These are phyloP conservation scores for Umbelopsis isabellina DNA, from an alignment of 192 early-diverging fungal species.

Conservation along the genomic window DNA sequence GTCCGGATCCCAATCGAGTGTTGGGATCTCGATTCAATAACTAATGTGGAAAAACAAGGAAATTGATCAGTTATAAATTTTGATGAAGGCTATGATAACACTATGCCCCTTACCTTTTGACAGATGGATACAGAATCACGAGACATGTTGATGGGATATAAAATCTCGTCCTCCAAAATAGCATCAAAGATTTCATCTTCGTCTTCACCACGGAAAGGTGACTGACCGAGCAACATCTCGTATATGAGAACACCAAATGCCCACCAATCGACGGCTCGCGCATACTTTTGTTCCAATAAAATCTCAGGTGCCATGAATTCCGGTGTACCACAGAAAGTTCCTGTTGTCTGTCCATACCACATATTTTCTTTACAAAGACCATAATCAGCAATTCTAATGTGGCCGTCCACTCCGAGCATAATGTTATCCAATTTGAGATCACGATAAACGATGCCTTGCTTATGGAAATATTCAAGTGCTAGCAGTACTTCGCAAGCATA, in stretches of 20 bases:
- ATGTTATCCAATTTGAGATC: constrained; percentile 99
- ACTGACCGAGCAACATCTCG: constrained; percentile 90
- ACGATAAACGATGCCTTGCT: constrained; percentile 91
- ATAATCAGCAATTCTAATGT: constrained; percentile 98
- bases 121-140: constrained; percentile 90
- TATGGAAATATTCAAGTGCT: constrained; percentile 95
- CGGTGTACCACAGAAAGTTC: constrained; percentile 97
- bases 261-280: constrained; percentile 99
- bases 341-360: constrained; percentile 84
- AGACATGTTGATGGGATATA: constrained; percentile 94
- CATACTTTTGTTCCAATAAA: constrained; percentile 92
- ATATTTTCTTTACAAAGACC: constrained; percentile 98
- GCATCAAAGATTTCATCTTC: constrained; percentile 99
- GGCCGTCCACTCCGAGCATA: constrained; percentile 86
- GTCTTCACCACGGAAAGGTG: constrained; percentile 93
- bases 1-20: constrained; percentile 82
- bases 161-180: constrained; percentile 93
- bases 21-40: constrained; percentile 88
- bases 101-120: constrained; percentile 64
- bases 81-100: neutral
- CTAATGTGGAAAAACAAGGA: constrained; percentile 36
- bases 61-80: neutral
- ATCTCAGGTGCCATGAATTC: constrained; percentile 99
- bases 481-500: constrained; percentile 96
- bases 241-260: constrained; percentile 88